phyloP scores from a whole-genome alignment of 2,329 filamentous ascomycete species.

The Fusarium setosum region DNA sequence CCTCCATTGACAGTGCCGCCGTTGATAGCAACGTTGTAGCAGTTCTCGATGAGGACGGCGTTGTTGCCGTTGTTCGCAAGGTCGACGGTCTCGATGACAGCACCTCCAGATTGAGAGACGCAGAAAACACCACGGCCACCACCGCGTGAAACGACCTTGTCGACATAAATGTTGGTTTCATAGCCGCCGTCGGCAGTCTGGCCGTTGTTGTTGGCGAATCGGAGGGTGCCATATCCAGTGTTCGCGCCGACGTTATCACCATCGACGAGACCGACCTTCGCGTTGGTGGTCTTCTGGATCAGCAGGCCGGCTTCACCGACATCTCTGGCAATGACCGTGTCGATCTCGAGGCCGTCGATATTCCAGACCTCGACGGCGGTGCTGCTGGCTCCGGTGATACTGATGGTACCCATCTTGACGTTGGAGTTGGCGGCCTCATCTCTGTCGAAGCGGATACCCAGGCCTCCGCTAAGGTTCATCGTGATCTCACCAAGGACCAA shows the following conservation, averaged over 20 bases:
- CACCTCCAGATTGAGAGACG: conserved; percentile 66
- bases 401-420: conserved; percentile 63
- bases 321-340: conserved; percentile 63
- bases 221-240: conserved; percentile 66
- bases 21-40: conserved; percentile 64
- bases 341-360: conserved; percentile 64
- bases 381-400: conserved; percentile 62
- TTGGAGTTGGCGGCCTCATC: conserved; percentile 64
- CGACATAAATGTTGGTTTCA: conserved; percentile 60
- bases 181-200: conserved; percentile 59
- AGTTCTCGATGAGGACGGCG: conserved; percentile 69
- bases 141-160: conserved; percentile 65
- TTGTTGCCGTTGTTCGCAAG: conserved; percentile 66
- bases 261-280: conserved; percentile 64
- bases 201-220: conserved; percentile 68
- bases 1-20: conserved; percentile 64
- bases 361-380: conserved; percentile 71
- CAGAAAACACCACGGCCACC: conserved; percentile 69
- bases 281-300: conserved; percentile 65
- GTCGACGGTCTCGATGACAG: conserved; percentile 60
- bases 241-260: conserved; percentile 64
- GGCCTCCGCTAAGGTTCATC: conserved; percentile 64
- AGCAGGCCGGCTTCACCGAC: conserved; percentile 67
- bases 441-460: conserved; percentile 68
- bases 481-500: conserved; percentile 62